Percentiles rank a stretch among this genome's conserved stretches.
These are phyloP conservation scores for Cryphonectria parasitica DNA, from an alignment of 2,329 filamentous ascomycete genomes.

Conservation along the genomic window DNA sequence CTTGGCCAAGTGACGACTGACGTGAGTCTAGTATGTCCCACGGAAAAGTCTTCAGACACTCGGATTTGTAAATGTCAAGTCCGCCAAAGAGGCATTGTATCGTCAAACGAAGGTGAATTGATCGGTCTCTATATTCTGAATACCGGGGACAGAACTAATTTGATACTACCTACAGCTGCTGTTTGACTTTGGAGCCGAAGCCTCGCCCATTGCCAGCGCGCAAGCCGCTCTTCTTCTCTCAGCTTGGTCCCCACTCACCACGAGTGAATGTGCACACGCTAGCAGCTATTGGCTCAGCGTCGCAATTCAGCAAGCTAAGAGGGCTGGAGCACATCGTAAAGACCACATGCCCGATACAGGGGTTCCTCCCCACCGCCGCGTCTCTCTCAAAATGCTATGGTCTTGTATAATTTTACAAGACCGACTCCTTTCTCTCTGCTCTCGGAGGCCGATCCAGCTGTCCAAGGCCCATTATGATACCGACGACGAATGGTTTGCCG, in stretches of 20 bases:
- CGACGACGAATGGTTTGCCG: constrained; percentile 43
- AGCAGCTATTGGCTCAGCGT: constrained; percentile 51
- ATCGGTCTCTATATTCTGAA: too few relatives aligned
- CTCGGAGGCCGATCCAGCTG: constrained; percentile 41
- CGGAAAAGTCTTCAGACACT: constrained; percentile 44
- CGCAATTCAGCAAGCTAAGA: constrained; percentile 54
- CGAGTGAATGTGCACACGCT: constrained; percentile 35
- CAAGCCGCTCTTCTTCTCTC: constrained; percentile 49
- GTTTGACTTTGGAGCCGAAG: constrained; percentile 50
- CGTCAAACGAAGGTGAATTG: constrained; percentile 44
- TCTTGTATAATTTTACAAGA: constrained; percentile 45
- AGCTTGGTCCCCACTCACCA: constrained; percentile 43
- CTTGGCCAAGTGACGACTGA: background rate
- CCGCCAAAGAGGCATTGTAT: constrained; percentile 50
- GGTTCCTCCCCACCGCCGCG: background rate
- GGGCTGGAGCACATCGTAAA: constrained; percentile 45
- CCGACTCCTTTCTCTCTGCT: constrained; percentile 40
- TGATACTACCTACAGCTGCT: constrained; percentile 38
- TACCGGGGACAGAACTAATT: background rate
- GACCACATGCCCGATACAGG: background rate
- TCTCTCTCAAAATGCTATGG: constrained; percentile 42
- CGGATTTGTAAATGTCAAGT: constrained; percentile 47
- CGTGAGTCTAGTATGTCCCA: constrained; percentile 42
- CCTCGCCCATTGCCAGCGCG: constrained; percentile 44
- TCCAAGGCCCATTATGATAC: constrained; percentile 36